A percentile compares a stretch with the other conserved stretches of the same genome.
These are phyloP conservation scores for Gentiana straminea DNA, from an alignment of 257 asterid species.

Conservation along the genomic window DNA sequence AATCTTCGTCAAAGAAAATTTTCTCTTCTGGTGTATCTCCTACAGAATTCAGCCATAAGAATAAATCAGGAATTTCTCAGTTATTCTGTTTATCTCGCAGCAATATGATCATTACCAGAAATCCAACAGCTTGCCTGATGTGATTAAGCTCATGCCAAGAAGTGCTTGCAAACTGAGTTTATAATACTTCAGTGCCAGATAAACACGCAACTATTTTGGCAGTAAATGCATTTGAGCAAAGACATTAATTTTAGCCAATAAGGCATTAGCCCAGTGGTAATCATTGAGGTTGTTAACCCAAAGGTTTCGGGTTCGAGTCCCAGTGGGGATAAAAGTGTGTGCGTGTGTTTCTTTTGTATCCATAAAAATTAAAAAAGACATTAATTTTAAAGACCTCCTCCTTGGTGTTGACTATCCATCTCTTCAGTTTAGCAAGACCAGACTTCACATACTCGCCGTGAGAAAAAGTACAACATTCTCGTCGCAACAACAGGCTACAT, in stretches of 20 bases:
- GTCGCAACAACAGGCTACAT: conserved; percentile 80
- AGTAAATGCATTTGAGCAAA: too few species aligned
- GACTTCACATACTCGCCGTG: conserved; percentile 98
- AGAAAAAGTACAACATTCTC: conserved; percentile 90
- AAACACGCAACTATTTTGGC: not conserved
- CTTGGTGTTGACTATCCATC: conserved; percentile 80
- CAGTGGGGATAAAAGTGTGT: too few species aligned
- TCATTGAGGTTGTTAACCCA: too few species aligned
- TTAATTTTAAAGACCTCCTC: conserved; percentile 54
- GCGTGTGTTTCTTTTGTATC: too few species aligned
- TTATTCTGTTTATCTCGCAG: conserved; percentile 8
- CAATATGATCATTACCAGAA: conserved; percentile 49
- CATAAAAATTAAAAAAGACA: too few species aligned
- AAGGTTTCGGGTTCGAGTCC: too few species aligned
- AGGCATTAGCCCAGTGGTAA: too few species aligned
- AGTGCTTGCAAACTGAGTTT: conserved; percentile 87
- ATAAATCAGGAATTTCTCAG: conserved; percentile 5
- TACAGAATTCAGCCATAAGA: conserved; percentile 15
- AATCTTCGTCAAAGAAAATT: conserved; percentile 87
- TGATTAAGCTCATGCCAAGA: conserved; percentile 95
- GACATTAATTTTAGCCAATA: too few species aligned
- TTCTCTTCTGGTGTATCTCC: conserved; percentile 98
- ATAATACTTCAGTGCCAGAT: conserved; percentile 18
- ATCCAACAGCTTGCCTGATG: conserved; percentile 99
- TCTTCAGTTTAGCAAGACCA: conserved; percentile 92